Percentiles rank a stretch among this genome's conserved stretches.
These are phyloP conservation scores for Claviceps maximensis DNA, from an alignment of 2,329 filamentous ascomycete species.

Conservation along the genomic window DNA sequence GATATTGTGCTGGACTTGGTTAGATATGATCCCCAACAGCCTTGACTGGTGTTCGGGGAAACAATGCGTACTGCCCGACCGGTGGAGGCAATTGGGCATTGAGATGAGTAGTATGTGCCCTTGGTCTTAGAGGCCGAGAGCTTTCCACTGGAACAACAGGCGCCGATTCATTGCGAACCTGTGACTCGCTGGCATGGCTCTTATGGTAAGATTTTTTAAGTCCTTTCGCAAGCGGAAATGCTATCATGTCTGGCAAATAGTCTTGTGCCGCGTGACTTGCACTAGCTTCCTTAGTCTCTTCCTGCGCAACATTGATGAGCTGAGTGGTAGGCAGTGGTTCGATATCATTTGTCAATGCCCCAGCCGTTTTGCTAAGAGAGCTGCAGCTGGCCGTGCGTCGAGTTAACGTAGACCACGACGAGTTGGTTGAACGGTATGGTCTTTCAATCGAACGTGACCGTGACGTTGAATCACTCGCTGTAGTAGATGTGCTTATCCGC, in stretches of 20 bases:
- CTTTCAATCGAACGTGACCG: conserved; percentile 34
- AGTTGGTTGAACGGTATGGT: conserved; percentile 40
- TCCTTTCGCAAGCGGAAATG: conserved; percentile 14
- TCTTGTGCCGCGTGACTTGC: conserved; percentile 15
- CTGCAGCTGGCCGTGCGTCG: conserved; percentile 40
- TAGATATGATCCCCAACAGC: conserved; percentile 21
- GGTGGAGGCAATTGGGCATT: conserved; percentile 28
- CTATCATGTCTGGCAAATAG: conserved; percentile 21
- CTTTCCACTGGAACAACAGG: conserved; percentile 18
- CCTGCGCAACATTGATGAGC: conserved; percentile 9
- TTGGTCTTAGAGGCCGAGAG: conserved; percentile 20
- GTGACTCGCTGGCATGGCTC: conserved; percentile 25
- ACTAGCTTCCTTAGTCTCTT: conserved; percentile 7
- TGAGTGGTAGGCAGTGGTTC: conserved; percentile 18
- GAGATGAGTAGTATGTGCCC: conserved; percentile 33
- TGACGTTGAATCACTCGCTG: conserved; percentile 33
- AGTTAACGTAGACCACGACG: conserved; percentile 39
- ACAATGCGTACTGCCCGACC: conserved; percentile 34
- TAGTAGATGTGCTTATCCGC: conserved; percentile 43
- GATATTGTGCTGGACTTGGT: conserved; percentile 8
- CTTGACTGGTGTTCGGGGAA: conserved; percentile 25
- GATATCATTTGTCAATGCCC: conserved; percentile 17
- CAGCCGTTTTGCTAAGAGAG: conserved; percentile 25
- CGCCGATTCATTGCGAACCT: conserved; percentile 18
- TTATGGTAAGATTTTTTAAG: conserved; percentile 18